Evolutionary conservation across 2,329 filamentous ascomycete species (phyloP).

Genomic region (Penicillium sp.): DNA sequence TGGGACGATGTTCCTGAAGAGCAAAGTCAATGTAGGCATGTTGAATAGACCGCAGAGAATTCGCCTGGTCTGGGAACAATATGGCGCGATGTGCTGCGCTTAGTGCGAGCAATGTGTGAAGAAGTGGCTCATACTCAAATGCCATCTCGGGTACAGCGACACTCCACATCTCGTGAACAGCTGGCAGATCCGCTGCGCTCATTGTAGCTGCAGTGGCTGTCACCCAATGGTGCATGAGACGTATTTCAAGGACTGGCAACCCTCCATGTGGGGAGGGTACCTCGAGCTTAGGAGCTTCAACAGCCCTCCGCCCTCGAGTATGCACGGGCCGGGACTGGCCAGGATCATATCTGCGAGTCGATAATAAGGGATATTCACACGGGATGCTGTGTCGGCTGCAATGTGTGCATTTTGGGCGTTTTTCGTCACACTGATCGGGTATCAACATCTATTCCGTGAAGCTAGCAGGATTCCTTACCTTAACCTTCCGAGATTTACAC

Average conservation of each 20-base stretch:
- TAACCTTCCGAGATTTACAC: slow-evolving; percentile 21
- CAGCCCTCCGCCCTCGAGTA: background rate
- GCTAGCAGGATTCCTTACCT: slow-evolving; percentile 6
- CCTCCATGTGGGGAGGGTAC: slow-evolving; percentile 8
- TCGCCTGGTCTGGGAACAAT: slow-evolving; percentile 13
- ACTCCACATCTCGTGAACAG: slow-evolving; percentile 18
- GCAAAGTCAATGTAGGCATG: slow-evolving; percentile 19
- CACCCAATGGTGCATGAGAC: slow-evolving; percentile 20
- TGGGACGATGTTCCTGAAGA: slow-evolving; percentile 11
- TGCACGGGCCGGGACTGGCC: background rate
- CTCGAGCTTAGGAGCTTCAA: background rate
- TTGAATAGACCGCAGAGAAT: slow-evolving; percentile 12
- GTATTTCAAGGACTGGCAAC: slow-evolving; percentile 13
- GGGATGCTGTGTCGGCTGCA: slow-evolving; percentile 12
- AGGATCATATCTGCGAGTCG: slow-evolving; percentile 10
- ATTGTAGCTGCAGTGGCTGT: slow-evolving; percentile 19
- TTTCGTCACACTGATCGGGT: slow-evolving; percentile 15
- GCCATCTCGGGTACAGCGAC: slow-evolving; percentile 19
- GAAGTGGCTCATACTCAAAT: slow-evolving; percentile 21
- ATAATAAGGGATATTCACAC: slow-evolving; percentile 13
- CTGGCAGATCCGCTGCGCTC: slow-evolving; percentile 16
- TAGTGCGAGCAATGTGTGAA: slow-evolving; percentile 19
- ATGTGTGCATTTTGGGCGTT: slow-evolving; percentile 14
- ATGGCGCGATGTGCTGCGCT: slow-evolving; percentile 16
- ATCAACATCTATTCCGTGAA: background rate